Base-by-base conservation (phyloP, 176 grass and related monocot genomes). In the Cenchrus purpureus region DNA sequence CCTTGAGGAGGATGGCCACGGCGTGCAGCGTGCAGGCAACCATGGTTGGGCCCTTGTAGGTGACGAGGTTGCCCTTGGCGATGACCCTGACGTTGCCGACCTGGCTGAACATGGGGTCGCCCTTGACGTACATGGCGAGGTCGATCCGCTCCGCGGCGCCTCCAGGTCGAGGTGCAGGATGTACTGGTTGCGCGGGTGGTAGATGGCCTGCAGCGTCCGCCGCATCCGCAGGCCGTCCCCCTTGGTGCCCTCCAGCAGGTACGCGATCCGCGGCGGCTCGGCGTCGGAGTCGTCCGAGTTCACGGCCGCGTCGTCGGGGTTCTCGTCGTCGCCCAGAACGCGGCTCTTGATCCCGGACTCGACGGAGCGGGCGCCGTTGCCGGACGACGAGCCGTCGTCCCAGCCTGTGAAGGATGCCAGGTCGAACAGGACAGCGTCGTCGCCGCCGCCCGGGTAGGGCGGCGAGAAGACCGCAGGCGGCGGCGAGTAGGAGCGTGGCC, bases 41-140 rank as follows among this genome's bases (percentile, higher is more conserved):
- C 95, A 97, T 97, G 46, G 95, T 97, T 6, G 92, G 95, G 1
- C 95, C 95, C 43, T 92, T 94, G 87, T 97, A 97, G 8, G 92
- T 97, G 49, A 97, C 92, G 19, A 97, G 91, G 80, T 94, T 92
- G 49, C 92, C 95, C 84, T 97, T 94, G 66, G 86, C 92, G 53
- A 97, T 94, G 71, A 97, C 92, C 58, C 88, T 57, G 5, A 97
- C 95, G 28, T 97, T 97, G 19, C 86, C 88, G 7, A 94, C 92
- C 61, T 90, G 71, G 65, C 92, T 86, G 82, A 97, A 97, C 78
- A 92, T 90, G 14, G 88, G 80, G 45, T 97, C 90, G 12, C 83
- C 90, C 76, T 92, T 92, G 40, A 94, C 79, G 55, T 94, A 97
- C 85, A 92, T 92, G 5, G 90, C 86, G 8, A 94, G 80, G 73